Percentiles rank a stretch among this genome's conserved stretches.
These are phyloP conservation scores for Aspergillus jensenii DNA, from an alignment of 2,329 filamentous ascomycete species.

Conservation along the genomic window DNA sequence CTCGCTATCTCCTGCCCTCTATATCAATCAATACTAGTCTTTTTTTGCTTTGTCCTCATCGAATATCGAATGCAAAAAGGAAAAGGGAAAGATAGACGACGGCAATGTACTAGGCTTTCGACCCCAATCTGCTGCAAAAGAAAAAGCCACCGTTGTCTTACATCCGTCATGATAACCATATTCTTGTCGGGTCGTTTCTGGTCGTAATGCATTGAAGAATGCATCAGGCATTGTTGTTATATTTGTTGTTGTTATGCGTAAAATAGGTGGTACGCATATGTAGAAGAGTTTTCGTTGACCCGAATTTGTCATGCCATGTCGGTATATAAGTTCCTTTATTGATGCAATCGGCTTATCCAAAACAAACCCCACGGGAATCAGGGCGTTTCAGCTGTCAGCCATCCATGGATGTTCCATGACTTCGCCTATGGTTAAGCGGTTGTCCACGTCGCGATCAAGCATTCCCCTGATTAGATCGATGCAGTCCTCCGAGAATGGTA, in stretches of 20 bases:
- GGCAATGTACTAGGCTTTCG: conserved; percentile 2
- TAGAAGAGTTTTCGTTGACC: neutral
- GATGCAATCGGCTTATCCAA: conserved; percentile 3
- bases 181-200: conserved; percentile 12
- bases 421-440: conserved; percentile 80
- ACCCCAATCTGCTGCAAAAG: neutral
- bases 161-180: conserved; percentile 4
- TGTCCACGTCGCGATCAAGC: conserved; percentile 84
- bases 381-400: conserved; percentile 22
- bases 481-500: conserved; percentile 70
- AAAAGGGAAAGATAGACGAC: conserved; percentile 1
- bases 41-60: neutral
- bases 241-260: conserved; percentile 12
- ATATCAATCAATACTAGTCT: conserved; percentile 5
- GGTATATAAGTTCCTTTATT: conserved; percentile 1
- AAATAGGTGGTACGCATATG: neutral
- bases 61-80: neutral
- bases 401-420: conserved; percentile 88
- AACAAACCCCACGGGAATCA: neutral
- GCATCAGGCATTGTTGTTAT: conserved; percentile 5
- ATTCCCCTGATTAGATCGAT: conserved; percentile 89
- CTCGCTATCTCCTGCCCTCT: conserved; percentile 12
- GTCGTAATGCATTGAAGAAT: conserved; percentile 13
- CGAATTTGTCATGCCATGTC: conserved; percentile 4
- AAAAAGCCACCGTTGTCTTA: neutral